phyloP scores from a whole-genome alignment of 2,329 filamentous ascomycete genomes.

The Epichloe uncinata region DNA sequence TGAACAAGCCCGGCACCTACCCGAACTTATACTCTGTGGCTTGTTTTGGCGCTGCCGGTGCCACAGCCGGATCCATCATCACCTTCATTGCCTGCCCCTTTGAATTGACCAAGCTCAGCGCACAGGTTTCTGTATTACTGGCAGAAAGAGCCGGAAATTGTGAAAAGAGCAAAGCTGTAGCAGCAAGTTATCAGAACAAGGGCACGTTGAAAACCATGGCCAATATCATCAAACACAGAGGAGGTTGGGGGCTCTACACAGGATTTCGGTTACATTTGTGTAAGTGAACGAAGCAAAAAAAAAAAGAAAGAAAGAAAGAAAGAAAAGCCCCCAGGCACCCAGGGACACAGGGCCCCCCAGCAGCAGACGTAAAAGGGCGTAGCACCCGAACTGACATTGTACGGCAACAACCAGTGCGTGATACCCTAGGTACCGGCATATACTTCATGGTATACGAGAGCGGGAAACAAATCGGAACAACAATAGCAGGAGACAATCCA shows the following conservation, averaged over 20 bases:
- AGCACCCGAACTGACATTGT: background rate
- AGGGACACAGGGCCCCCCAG: too few relatives aligned
- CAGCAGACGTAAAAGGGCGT: background rate
- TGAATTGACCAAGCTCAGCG: constrained; percentile 79
- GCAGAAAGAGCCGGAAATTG: constrained; percentile 29
- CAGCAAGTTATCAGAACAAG: constrained; percentile 62
- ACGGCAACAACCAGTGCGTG: constrained; percentile 43
- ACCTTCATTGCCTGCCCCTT: constrained; percentile 77
- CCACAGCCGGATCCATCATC: constrained; percentile 66
- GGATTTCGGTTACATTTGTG: constrained; percentile 67
- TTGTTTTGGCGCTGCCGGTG: constrained; percentile 67
- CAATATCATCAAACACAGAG: constrained; percentile 64
- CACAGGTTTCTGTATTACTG: constrained; percentile 71
- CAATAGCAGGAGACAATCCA: constrained; percentile 55
- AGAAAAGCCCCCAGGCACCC: too few relatives aligned
- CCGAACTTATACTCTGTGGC: constrained; percentile 60
- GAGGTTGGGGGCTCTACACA: constrained; percentile 62
- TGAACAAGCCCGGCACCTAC: constrained; percentile 55
- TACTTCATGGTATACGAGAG: constrained; percentile 89
- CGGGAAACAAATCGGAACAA: constrained; percentile 68
- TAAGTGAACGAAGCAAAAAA: constrained; percentile 30
- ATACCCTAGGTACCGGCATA: constrained; percentile 70
- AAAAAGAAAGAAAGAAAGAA: too few relatives aligned
- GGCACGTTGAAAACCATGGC: constrained; percentile 64
- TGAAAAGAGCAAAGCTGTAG: constrained; percentile 42